These are phyloP conservation scores for Dryadomyces sulphureus DNA, from an alignment of 2,329 filamentous ascomycete species.

Conservation along the genomic window DNA sequence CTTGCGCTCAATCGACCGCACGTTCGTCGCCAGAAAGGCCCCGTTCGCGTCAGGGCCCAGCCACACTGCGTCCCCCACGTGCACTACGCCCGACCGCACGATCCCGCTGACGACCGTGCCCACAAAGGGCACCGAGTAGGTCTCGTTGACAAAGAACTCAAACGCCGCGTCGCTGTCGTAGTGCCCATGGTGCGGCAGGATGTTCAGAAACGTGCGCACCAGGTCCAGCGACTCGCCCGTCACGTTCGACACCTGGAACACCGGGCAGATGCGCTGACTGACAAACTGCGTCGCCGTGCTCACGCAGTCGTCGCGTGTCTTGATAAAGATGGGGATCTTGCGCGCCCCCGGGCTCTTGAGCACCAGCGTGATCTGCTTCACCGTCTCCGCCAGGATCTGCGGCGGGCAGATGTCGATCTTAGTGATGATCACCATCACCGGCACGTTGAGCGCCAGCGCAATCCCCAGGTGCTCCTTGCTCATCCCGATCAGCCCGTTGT, in stretches of 20 bases:
- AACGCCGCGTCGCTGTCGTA: constrained; percentile 82
- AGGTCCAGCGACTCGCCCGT: constrained; percentile 84
- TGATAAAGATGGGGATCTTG: constrained; percentile 94
- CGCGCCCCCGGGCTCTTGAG: constrained; percentile 84
- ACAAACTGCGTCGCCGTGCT: constrained; percentile 95
- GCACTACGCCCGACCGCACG: constrained; percentile 73
- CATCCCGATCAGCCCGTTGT: constrained; percentile 95
- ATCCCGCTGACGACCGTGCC: constrained; percentile 94
- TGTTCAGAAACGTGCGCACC: constrained; percentile 86
- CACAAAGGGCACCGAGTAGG: constrained; percentile 92
- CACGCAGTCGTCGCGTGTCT: constrained; percentile 78
- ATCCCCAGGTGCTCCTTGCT: constrained; percentile 96
- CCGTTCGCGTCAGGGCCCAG: constrained; percentile 85
- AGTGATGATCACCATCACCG: constrained; percentile 93
- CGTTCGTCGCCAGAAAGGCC: constrained; percentile 72
- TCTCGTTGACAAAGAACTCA: constrained; percentile 94
- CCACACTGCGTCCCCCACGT: constrained; percentile 77
- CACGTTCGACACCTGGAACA: constrained; percentile 97
- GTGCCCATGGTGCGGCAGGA: constrained; percentile 83
- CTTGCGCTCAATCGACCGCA: constrained; percentile 90
- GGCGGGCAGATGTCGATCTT: constrained; percentile 98
- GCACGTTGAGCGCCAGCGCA: constrained; percentile 84
- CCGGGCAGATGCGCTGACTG: constrained; percentile 84
- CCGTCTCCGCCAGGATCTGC: constrained; percentile 85
- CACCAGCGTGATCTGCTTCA: constrained; percentile 82